Base-by-base conservation (phyloP, 2,329 filamentous ascomycete species). In the Colletotrichum sp. region DNA sequence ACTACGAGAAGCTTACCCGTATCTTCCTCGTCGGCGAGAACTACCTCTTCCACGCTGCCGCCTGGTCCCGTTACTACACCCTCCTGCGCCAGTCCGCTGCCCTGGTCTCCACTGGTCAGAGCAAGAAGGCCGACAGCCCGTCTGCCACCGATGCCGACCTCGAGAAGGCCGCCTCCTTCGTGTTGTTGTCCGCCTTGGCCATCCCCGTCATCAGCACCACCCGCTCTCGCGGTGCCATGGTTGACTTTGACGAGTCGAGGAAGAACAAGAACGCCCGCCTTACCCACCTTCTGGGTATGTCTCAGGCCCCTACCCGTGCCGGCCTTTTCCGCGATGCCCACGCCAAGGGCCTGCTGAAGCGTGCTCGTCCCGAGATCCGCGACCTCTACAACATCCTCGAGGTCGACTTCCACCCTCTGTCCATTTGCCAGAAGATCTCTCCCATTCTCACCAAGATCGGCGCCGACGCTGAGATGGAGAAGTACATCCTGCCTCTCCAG, bases 1-100 rank as follows among this genome's bases (percentile, higher is more conserved):
- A 99, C 91, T 99, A 99, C 87, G 97, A 99, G 91, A 99, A 99
- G 89, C 93, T 99, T 75, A 98, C 97, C 55, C 93, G 96, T 79
- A 99, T 99, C 85, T 99, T 99, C 91, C 92, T 99, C 78, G 97
- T 99, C 80, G 98, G 96, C 85, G 97, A 99, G 88, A 99, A 99
- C 90, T 99, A 99, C 85, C 93, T 99, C 62, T 99, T 99, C 93
- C 97, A 99, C 84, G 97, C 97, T 80, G 97, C 97, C 71, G 96
- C 97, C 77, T 99, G 96, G 95, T 98, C 96, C 81, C 92, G 96
- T 81, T 99, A 98, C 90, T 99, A 98, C 90, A 98, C 96, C 84
- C 93, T 99, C 39, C 93, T 99, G 78, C 96, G 96, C 82, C 95
- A 98, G 85, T 98, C 96, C 67, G 93, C 96, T 52, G 93, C 93